Conservation (phyloP, 1,284 basidiomycete species). For the Inonotus obliquus region DNA sequence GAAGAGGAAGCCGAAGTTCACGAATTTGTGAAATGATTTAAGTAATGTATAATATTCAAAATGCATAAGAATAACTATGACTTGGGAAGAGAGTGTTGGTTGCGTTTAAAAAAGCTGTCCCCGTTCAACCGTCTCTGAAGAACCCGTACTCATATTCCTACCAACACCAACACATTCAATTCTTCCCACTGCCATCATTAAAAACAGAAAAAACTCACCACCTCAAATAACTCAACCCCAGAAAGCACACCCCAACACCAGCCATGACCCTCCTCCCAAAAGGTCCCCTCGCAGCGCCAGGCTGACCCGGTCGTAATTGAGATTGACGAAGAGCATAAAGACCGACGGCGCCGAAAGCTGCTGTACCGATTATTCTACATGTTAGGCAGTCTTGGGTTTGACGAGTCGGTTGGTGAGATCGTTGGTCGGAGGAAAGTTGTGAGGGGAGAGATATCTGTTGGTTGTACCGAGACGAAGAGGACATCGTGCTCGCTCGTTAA, state of each 20-base stretch:
- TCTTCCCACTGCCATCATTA: background rate
- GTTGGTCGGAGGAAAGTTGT: background rate
- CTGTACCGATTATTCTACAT: constrained; percentile 47
- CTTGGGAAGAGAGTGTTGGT: background rate
- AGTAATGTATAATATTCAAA: background rate
- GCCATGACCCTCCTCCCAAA: constrained; percentile 43
- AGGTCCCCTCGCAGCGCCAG: constrained; percentile 32
- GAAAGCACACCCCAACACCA: constrained; percentile 46
- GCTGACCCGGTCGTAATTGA: constrained; percentile 34
- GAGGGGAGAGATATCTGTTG: too few relatives aligned
- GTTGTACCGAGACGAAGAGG: too few relatives aligned
- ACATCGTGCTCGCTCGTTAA: too few relatives aligned
- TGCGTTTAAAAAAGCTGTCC: background rate
- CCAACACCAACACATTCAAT: background rate
- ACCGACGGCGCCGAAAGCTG: constrained; percentile 43
- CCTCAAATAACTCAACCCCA: constrained; percentile 25
- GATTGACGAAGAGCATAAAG: constrained; percentile 48
- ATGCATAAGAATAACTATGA: background rate
- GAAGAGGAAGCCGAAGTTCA: constrained; percentile 89
- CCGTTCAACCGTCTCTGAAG: background rate
- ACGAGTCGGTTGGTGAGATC: background rate
- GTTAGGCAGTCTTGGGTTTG: constrained; percentile 38
- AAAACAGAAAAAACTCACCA: background rate
- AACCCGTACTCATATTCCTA: background rate
- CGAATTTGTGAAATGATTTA: constrained; percentile 31